Evolutionary conservation across 2,329 filamentous ascomycete species (phyloP).

Genomic region (Xylaria sp.): DNA sequence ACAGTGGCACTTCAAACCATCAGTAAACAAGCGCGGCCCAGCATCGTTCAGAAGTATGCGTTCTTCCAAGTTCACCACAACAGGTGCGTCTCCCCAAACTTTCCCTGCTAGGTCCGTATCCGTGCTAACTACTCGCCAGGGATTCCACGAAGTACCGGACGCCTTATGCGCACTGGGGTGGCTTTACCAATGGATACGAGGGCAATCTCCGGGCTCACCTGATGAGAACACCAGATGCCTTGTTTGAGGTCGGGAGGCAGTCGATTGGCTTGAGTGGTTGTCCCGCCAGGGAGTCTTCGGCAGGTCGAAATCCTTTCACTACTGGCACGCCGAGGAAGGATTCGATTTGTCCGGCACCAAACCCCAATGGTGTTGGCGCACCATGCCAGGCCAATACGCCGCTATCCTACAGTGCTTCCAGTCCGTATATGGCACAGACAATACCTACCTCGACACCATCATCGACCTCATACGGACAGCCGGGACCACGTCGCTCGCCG

Average conservation of each 20-base stretch:
- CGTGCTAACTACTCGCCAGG: conserved; percentile 39
- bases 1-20: conserved; percentile 23
- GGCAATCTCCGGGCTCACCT: conserved; percentile 52
- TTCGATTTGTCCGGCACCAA: background rate
- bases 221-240: conserved; percentile 45
- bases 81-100: conserved; percentile 43
- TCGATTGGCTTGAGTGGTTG: conserved; percentile 23
- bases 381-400: background rate
- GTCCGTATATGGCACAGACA: conserved; percentile 5
- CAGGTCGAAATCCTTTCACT: conserved; percentile 19
- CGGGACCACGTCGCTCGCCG: conserved; percentile 9
- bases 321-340: conserved; percentile 7
- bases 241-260: conserved; percentile 36
- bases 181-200: conserved; percentile 65
- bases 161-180: conserved; percentile 59
- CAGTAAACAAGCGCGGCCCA: conserved; percentile 33
- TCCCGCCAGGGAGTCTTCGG: conserved; percentile 13
- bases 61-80: conserved; percentile 66
- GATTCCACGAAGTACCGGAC: conserved; percentile 60
- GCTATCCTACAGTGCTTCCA: conserved; percentile 3
- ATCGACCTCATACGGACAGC: conserved; percentile 1
- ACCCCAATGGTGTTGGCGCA: background rate
- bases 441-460: conserved; percentile 4
- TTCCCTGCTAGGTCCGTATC: background rate
- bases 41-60: conserved; percentile 55